Evolutionary conservation across 139 green algal species (phyloP).

Genomic region (Chloropicon primus): DNA sequence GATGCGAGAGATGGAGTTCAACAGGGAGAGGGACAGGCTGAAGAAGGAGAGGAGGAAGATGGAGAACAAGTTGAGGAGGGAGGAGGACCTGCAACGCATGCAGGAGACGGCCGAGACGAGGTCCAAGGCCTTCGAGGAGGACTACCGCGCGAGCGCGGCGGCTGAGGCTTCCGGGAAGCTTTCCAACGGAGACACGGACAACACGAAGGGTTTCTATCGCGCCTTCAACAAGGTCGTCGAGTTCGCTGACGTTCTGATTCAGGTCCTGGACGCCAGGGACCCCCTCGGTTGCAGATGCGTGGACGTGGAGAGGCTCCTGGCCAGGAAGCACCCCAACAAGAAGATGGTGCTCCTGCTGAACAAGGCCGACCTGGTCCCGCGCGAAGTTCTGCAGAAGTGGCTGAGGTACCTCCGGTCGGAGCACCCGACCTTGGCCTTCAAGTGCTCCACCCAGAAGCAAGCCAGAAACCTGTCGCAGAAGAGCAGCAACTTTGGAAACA

Average conservation of each 20-base stretch:
- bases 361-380: constrained; percentile 84
- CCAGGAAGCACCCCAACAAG: constrained; percentile 61
- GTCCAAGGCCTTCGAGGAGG: not conserved
- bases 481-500: not conserved
- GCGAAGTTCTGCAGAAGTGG: constrained; percentile 74
- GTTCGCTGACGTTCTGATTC: constrained; percentile 78
- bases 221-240: constrained; percentile 91
- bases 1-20: constrained; percentile 63
- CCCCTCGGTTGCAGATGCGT: constrained; percentile 73
- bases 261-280: constrained; percentile 90
- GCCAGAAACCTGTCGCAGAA: constrained; percentile 8
- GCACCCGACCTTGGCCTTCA: constrained; percentile 90
- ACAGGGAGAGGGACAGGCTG: constrained; percentile 33
- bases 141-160: not conserved
- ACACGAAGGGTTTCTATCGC: constrained; percentile 65
- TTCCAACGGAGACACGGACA: not conserved
- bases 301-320: constrained; percentile 85
- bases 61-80: constrained; percentile 8
- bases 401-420: constrained; percentile 88
- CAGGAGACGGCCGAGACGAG: not conserved
- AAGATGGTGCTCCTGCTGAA: constrained; percentile 93
- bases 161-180: not conserved
- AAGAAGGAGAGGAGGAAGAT: constrained; percentile 52
- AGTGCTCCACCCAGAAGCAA: constrained; percentile 82
- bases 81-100: not conserved